phyloP scores from a whole-genome alignment of 306 rosid genomes.

The Medicago ruthenica region DNA sequence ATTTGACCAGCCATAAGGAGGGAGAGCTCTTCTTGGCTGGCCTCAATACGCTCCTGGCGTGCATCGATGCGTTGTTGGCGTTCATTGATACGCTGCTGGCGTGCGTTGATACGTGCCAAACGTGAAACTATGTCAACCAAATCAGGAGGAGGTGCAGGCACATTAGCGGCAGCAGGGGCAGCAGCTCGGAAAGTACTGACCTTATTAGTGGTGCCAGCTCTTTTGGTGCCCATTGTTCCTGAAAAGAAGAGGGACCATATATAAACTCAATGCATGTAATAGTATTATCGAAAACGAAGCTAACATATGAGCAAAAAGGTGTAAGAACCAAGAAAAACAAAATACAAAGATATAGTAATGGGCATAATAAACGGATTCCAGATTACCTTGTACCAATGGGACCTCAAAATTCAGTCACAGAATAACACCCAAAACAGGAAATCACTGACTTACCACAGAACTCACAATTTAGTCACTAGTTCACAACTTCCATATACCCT shows the following conservation, averaged over 20 bases:
- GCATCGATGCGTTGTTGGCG: constrained; percentile 22
- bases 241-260: neutral
- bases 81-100: constrained; percentile 9
- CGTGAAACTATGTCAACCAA: constrained; percentile 11
- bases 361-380: neutral
- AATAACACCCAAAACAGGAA: too few relatives aligned
- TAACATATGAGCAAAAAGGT: too few relatives aligned
- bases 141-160: constrained; percentile 14
- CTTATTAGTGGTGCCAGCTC: constrained; percentile 11
- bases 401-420: too few relatives aligned
- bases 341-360: too few relatives aligned
- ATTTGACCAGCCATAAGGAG: neutral
- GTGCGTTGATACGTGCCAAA: constrained; percentile 1
- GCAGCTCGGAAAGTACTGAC: constrained; percentile 16
- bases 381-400: neutral
- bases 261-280: neutral
- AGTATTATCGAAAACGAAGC: neutral
- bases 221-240: constrained; percentile 30
- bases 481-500: too few relatives aligned
- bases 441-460: too few relatives aligned
- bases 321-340: too few relatives aligned
- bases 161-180: constrained; percentile 1
- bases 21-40: neutral
- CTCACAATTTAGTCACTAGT: too few relatives aligned
- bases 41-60: neutral